Evolutionary conservation across 2,329 filamentous ascomycete genomes (phyloP).

Genomic region (Tolypocladium amazonense): DNA sequence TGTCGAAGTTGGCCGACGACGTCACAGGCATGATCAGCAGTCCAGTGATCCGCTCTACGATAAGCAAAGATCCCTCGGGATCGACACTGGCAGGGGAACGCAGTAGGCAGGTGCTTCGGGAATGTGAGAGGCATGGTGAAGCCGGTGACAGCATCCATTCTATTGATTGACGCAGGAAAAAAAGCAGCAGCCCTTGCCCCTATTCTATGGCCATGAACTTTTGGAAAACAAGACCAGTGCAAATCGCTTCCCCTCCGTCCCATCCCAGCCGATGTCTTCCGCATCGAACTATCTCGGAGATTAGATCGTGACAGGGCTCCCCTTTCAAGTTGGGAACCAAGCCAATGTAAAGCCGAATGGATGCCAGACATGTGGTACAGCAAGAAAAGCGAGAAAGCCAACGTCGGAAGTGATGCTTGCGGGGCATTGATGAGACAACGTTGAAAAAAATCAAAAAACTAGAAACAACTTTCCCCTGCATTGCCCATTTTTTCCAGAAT

Average conservation of each 20-base stretch:
- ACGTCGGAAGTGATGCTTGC: background rate
- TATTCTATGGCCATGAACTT: constrained; percentile 8
- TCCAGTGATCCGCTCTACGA: background rate
- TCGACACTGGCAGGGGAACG: background rate
- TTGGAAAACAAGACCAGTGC: background rate
- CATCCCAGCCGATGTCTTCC: background rate
- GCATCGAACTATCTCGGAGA: constrained; percentile 1
- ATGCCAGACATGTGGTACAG: background rate
- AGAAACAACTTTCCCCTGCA: background rate
- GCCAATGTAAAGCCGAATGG: background rate
- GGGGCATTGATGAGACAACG: background rate
- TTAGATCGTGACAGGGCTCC: background rate
- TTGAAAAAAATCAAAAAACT: background rate
- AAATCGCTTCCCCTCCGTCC: background rate
- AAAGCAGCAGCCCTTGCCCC: background rate
- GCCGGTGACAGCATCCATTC: constrained; percentile 7
- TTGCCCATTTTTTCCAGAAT: constrained; percentile 4
- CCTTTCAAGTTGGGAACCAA: background rate
- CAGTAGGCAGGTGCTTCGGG: background rate
- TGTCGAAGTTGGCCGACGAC: background rate
- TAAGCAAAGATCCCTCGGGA: background rate
- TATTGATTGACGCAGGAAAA: constrained; percentile 4
- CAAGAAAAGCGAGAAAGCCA: background rate
- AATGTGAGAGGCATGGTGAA: background rate
- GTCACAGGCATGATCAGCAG: background rate